phyloP scores from a whole-genome alignment of 2,329 filamentous ascomycete species.

The Colletotrichum theobromicola region DNA sequence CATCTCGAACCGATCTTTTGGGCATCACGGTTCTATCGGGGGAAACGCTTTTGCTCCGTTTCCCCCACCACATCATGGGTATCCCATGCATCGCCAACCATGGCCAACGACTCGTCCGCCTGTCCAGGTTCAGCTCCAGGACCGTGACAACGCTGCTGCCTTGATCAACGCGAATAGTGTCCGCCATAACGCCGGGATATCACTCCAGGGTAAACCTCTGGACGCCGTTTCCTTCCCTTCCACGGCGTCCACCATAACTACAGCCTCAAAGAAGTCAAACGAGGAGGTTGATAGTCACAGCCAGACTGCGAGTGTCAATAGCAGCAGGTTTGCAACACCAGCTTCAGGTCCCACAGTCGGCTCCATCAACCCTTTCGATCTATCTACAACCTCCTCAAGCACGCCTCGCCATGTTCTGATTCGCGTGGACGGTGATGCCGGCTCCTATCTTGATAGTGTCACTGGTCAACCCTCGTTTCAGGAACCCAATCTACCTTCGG shows the following conservation, averaged over 20 bases:
- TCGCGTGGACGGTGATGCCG: slow-evolving; percentile 11
- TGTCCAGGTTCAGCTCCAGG: slow-evolving; percentile 1
- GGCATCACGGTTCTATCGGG: slow-evolving; percentile 17
- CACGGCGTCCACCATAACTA: not conserved
- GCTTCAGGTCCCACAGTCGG: not conserved
- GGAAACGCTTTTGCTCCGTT: slow-evolving; percentile 9
- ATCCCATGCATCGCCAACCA: slow-evolving; percentile 17
- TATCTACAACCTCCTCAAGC: not conserved
- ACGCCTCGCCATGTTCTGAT: slow-evolving; percentile 16
- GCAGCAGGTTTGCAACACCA: not conserved
- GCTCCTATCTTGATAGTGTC: not conserved
- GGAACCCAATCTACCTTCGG: not conserved
- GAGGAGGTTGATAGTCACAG: not conserved
- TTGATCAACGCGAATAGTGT: not conserved
- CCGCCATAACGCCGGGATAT: not conserved
- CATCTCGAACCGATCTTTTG: slow-evolving; percentile 10
- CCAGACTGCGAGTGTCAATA: not conserved
- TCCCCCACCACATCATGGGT: slow-evolving; percentile 14
- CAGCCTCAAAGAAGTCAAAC: not conserved
- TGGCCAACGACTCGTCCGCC: slow-evolving; percentile 8
- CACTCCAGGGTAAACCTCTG: not conserved
- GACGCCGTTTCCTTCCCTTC: not conserved
- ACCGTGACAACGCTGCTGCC: not conserved
- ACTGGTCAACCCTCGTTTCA: not conserved
- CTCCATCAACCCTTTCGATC: slow-evolving; percentile 14